Evolutionary conservation across 2,329 filamentous ascomycete species (phyloP).

Genomic region (Sporothrix dimorphospora): DNA sequence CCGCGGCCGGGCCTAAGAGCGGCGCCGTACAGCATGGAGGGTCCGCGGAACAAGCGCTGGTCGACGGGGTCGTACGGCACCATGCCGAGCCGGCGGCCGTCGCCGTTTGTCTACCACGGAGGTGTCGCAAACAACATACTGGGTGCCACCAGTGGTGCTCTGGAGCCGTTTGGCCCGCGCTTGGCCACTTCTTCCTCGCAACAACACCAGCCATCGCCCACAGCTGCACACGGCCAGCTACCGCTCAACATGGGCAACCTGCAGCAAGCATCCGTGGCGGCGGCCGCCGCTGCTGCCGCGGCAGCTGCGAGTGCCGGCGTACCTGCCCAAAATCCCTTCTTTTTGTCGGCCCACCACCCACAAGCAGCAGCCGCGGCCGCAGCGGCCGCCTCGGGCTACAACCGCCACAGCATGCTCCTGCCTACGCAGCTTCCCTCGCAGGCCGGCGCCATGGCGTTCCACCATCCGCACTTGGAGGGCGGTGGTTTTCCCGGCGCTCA

Average conservation of each 20-base stretch:
- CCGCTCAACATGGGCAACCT: slow-evolving; percentile 60
- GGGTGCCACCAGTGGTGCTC: slow-evolving; percentile 9
- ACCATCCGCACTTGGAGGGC: slow-evolving; percentile 28
- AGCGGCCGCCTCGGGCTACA: slow-evolving; percentile 40
- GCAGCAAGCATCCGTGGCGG: slow-evolving; percentile 50
- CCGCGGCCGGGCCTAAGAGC: slow-evolving; percentile 69
- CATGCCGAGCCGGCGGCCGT: slow-evolving; percentile 56
- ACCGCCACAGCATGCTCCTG: slow-evolving; percentile 62
- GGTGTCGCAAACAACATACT: not conserved
- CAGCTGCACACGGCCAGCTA: slow-evolving; percentile 50
- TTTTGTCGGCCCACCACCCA: slow-evolving; percentile 52
- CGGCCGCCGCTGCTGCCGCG: slow-evolving; percentile 57
- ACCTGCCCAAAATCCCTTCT: slow-evolving; percentile 56
- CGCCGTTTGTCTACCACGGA: slow-evolving; percentile 63
- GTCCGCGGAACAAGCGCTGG: slow-evolving; percentile 71
- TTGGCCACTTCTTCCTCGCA: slow-evolving; percentile 50
- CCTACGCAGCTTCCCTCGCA: slow-evolving; percentile 58
- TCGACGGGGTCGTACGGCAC: slow-evolving; percentile 74
- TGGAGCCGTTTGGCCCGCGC: slow-evolving; percentile 61
- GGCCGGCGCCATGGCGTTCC: slow-evolving; percentile 37
- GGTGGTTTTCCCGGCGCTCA: slow-evolving; percentile 24
- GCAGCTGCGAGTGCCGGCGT: slow-evolving; percentile 41
- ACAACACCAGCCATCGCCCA: slow-evolving; percentile 56
- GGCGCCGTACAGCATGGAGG: slow-evolving; percentile 71
- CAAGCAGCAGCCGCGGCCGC: slow-evolving; percentile 49